These are phyloP conservation scores for Backusella luteola DNA, from an alignment of 192 early-diverging fungal genomes.

Conservation along the genomic window DNA sequence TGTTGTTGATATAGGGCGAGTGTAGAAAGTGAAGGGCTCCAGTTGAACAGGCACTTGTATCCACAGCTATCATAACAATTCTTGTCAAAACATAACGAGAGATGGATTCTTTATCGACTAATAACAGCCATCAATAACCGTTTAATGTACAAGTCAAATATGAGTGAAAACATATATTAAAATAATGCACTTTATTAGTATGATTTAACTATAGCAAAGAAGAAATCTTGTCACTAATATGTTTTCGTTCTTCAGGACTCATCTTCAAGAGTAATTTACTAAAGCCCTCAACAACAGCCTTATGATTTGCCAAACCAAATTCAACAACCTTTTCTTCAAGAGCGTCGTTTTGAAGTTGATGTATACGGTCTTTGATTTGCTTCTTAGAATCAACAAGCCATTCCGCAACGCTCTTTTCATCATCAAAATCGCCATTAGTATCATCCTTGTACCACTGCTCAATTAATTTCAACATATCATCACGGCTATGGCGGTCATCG, in stretches of 20 bases:
- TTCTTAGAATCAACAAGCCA: conserved; percentile 56
- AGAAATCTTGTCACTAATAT: background rate
- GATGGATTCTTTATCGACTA: conserved; percentile 24
- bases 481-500: conserved; percentile 46
- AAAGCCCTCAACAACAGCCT: conserved; percentile 39
- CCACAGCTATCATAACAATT: conserved; percentile 26
- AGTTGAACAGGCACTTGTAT: conserved; percentile 34
- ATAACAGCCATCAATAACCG: background rate
- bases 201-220: background rate
- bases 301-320: conserved; percentile 23
- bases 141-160: background rate
- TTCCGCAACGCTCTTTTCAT: conserved; percentile 35
- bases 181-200: background rate
- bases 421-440: conserved; percentile 46
- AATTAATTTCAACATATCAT: conserved; percentile 50
- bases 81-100: conserved; percentile 28
- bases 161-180: background rate
- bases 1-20: conserved; percentile 33
- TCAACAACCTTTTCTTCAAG: conserved; percentile 28
- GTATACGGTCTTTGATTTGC: conserved; percentile 35
- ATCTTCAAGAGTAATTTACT: conserved; percentile 29
- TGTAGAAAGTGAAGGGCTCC: conserved; percentile 30
- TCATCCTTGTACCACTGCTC: conserved; percentile 69
- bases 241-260: conserved; percentile 25
- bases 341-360: conserved; percentile 22